Percentiles rank a stretch among this genome's conserved stretches.
phyloP scores from a whole-genome alignment of 164 flowering plant species.

The Stephania japonica region DNA sequence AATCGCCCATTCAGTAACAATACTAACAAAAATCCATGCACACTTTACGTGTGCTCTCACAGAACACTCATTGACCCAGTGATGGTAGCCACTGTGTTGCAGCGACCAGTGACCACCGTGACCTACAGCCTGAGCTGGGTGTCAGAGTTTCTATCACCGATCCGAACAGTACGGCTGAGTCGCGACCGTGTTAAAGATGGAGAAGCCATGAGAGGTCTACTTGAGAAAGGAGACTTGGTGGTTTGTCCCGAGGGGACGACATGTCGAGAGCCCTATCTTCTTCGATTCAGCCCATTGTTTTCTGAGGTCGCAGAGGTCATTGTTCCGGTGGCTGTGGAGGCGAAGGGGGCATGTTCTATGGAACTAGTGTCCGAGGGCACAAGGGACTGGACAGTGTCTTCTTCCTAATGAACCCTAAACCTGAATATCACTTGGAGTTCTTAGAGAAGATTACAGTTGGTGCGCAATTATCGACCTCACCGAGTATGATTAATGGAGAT shows the following conservation, averaged over 20 bases:
- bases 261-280: constrained; percentile 28
- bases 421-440: constrained; percentile 17
- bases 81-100: constrained; percentile 4
- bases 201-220: constrained; percentile 7
- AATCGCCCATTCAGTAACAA: background rate
- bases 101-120: constrained; percentile 11
- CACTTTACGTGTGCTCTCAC: constrained; percentile 19
- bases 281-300: constrained; percentile 29
- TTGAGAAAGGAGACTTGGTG: constrained; percentile 27
- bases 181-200: constrained; percentile 19
- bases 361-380: constrained; percentile 25
- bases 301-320: constrained; percentile 22
- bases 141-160: constrained; percentile 17
- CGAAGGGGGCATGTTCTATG: constrained; percentile 22
- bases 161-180: constrained; percentile 12
- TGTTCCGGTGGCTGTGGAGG: constrained; percentile 25
- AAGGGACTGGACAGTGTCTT: constrained; percentile 27
- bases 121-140: constrained; percentile 19
- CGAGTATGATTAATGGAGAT: no score
- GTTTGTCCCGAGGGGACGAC: constrained; percentile 36
- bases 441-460: constrained; percentile 13
- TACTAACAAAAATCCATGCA: background rate
- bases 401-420: constrained; percentile 29
- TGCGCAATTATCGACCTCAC: background rate
- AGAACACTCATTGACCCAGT: constrained; percentile 19